Conservation (phyloP, 2,329 filamentous ascomycete species). For the Exophiala calicioides region DNA sequence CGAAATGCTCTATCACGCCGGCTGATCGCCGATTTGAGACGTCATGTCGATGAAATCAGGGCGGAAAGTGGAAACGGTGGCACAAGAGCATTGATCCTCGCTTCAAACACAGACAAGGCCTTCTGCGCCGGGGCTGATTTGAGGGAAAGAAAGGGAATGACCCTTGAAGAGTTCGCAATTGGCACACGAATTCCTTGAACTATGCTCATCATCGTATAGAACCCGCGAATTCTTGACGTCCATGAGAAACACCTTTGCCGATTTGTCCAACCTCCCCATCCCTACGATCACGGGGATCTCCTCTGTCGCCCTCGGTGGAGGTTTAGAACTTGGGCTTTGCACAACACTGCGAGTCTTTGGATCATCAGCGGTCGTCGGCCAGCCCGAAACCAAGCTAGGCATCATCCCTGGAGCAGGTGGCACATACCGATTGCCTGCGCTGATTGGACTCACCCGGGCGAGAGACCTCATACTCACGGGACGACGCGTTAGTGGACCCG, state of each 20-base stretch:
- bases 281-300: conserved; percentile 88
- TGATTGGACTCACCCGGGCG: conserved; percentile 80
- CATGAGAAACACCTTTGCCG: conserved; percentile 73
- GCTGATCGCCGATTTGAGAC: conserved; percentile 70
- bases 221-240: conserved; percentile 74
- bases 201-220: conserved; percentile 48
- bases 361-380: conserved; percentile 73
- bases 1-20: conserved; percentile 88
- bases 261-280: conserved; percentile 74
- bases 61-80: conserved; percentile 56
- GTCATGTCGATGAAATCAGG: conserved; percentile 72
- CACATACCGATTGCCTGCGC: conserved; percentile 78
- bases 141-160: conserved; percentile 80
- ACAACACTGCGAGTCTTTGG: conserved; percentile 87
- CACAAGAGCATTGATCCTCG: conserved; percentile 79
- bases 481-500: conserved; percentile 75
- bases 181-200: not conserved
- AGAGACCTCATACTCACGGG: conserved; percentile 89
- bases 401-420: conserved; percentile 95
- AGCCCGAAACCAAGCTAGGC: conserved; percentile 88
- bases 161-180: conserved; percentile 69
- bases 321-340: conserved; percentile 86
- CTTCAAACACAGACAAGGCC: conserved; percentile 78
- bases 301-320: conserved; percentile 85
- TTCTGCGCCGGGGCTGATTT: conserved; percentile 96